Conservation (phyloP, 768 basidiomycete species). For the Postia placenta region DNA sequence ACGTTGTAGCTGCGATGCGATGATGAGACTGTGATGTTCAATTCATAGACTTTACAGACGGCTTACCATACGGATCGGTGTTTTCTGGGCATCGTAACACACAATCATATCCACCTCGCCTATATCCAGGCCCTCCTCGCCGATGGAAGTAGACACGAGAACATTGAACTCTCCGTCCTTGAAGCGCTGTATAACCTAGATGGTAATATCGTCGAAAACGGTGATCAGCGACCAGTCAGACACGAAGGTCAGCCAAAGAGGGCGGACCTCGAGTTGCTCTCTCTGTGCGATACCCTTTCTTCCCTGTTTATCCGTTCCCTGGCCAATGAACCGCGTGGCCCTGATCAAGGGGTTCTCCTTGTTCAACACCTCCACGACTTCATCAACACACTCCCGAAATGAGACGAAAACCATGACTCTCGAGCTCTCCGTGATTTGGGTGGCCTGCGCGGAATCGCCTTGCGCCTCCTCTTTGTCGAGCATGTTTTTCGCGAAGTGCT, state of each 20-base stretch:
- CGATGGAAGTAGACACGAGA: slow-evolving; percentile 92
- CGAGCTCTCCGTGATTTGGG: slow-evolving; percentile 33
- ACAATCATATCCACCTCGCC: slow-evolving; percentile 95
- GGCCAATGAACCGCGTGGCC: slow-evolving; percentile 85
- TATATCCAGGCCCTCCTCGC: slow-evolving; percentile 97
- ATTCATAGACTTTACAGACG: too few species aligned
- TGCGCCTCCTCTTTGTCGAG: slow-evolving; percentile 33
- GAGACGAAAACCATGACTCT: slow-evolving; percentile 93
- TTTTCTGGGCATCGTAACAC: slow-evolving; percentile 96
- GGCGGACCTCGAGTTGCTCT: slow-evolving; percentile 76
- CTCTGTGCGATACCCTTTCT: slow-evolving; percentile 87
- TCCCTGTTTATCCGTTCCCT: slow-evolving; percentile 79
- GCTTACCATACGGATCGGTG: slow-evolving; percentile 90
- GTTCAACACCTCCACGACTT: slow-evolving; percentile 79
- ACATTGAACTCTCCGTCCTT: slow-evolving; percentile 86
- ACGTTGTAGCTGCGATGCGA: slow-evolving; percentile 71
- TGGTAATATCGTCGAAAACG: too few species aligned
- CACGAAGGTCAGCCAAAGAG: background rate
- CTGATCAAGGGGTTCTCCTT: slow-evolving; percentile 72
- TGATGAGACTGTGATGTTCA: background rate
- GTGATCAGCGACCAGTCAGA: too few species aligned
- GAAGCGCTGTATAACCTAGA: slow-evolving; percentile 83
- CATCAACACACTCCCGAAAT: slow-evolving; percentile 86
- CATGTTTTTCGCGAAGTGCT: slow-evolving; percentile 65
- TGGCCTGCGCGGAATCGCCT: slow-evolving; percentile 5